Conservation (phyloP, 73 alveolate species). For the Symbiodinium pilosum region DNA sequence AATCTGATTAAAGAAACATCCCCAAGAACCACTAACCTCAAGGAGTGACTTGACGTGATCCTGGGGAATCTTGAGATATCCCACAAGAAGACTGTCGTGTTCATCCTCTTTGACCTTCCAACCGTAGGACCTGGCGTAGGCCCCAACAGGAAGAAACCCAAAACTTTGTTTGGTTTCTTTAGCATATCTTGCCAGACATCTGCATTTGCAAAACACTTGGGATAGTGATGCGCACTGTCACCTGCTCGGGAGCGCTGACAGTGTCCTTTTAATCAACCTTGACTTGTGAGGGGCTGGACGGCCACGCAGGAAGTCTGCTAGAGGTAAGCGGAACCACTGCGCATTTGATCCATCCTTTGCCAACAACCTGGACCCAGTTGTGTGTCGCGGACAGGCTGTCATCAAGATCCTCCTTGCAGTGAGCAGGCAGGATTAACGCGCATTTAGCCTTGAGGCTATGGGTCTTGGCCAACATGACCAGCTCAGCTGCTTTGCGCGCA, state of each 20-base stretch:
- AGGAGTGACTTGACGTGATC: not conserved
- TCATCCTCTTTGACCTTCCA: not conserved
- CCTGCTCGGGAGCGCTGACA: not conserved
- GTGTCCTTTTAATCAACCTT: not conserved
- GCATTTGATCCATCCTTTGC: not conserved
- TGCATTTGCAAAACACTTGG: not conserved
- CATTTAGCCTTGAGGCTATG: not conserved
- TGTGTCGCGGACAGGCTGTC: not conserved
- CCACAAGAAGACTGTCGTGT: not conserved
- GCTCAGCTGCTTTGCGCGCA: not conserved
- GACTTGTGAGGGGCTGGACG: not conserved
- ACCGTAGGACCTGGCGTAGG: not conserved
- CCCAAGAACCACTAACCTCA: not conserved
- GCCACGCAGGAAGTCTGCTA: not conserved
- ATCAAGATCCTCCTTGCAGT: not conserved
- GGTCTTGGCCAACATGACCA: not conserved
- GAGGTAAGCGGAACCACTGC: not conserved
- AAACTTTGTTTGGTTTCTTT: too few relatives aligned
- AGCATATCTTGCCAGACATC: too few relatives aligned
- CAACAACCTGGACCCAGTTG: not conserved
- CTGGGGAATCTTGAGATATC: not conserved
- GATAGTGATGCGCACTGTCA: not conserved
- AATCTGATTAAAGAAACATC: not conserved
- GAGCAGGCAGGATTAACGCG: not conserved
- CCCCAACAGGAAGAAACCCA: not conserved